Conservation (phyloP, 441 rosid genomes). For the Populus trichocarpa region DNA sequence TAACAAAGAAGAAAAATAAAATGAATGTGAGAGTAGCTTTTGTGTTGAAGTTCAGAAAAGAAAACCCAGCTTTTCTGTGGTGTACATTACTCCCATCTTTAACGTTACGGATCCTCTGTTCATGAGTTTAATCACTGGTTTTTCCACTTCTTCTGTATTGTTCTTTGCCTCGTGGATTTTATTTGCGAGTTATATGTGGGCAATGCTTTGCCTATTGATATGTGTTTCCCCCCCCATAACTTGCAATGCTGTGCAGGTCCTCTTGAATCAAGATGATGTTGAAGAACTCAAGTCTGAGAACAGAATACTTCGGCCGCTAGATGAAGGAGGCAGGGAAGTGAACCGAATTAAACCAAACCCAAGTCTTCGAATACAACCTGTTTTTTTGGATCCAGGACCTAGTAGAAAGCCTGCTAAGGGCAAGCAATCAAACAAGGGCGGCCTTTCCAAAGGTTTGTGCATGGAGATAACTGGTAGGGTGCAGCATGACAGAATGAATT, state of each 20-base stretch:
- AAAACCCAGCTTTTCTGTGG: neutral
- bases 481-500: conserved; percentile 73
- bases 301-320: conserved; percentile 58
- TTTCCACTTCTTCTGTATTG: neutral
- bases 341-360: conserved; percentile 88
- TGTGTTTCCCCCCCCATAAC: neutral
- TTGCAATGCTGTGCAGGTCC: conserved; percentile 45
- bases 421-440: conserved; percentile 42
- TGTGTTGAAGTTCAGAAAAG: neutral
- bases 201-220: neutral
- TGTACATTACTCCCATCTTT: neutral
- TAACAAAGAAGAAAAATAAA: neutral
- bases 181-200: neutral
- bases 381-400: conserved; percentile 67
- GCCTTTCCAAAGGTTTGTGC: conserved; percentile 50
- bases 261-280: conserved; percentile 76
- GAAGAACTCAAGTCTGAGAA: conserved; percentile 57
- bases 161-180: neutral
- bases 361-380: conserved; percentile 57
- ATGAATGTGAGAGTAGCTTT: neutral
- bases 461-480: conserved; percentile 89
- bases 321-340: conserved; percentile 48
- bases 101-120: neutral
- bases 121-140: too few species aligned
- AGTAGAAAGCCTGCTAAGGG: conserved; percentile 41